Conservation (phyloP, 2,329 filamentous ascomycete species). For the Xylariaceae sp. region DNA sequence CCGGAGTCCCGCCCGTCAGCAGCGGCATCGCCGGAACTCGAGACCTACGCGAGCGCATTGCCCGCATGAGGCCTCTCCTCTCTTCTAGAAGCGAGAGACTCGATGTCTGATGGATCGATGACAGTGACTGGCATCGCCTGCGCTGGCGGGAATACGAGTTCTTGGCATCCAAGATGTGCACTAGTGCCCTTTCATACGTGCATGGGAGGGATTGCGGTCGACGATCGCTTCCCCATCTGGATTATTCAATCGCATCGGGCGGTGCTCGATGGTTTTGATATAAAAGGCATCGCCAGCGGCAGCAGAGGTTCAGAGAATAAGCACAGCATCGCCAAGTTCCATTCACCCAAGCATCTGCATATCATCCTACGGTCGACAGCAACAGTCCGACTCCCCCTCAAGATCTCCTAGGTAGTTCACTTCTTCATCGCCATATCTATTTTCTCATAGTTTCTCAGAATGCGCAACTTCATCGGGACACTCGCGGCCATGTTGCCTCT, state of each 20-base stretch:
- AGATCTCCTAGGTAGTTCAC: too few species aligned
- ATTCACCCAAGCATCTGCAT: too few species aligned
- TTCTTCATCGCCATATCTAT: neutral
- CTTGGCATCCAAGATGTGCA: conserved; percentile 20
- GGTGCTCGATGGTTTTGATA: neutral
- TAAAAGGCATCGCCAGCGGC: neutral
- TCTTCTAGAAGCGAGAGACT: neutral
- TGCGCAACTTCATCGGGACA: conserved; percentile 28
- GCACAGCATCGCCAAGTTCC: too few species aligned
- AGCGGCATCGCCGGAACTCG: neutral
- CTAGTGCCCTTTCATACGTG: neutral
- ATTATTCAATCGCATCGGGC: neutral
- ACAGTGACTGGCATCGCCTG: neutral
- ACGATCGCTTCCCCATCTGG: neutral
- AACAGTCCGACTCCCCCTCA: too few species aligned
- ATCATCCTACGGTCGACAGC: too few species aligned
- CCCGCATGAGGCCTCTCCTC: neutral
- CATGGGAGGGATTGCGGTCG: neutral
- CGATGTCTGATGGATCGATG: too few species aligned
- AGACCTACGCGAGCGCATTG: too few species aligned
- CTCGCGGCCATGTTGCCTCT: conserved; percentile 29
- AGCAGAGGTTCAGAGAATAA: too few species aligned
- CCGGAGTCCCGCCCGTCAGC: neutral
- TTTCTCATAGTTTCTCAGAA: conserved; percentile 7
- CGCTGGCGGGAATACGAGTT: conserved; percentile 29